phyloP scores from a whole-genome alignment of 2,329 filamentous ascomycete species.

The Fusarium sp. region DNA sequence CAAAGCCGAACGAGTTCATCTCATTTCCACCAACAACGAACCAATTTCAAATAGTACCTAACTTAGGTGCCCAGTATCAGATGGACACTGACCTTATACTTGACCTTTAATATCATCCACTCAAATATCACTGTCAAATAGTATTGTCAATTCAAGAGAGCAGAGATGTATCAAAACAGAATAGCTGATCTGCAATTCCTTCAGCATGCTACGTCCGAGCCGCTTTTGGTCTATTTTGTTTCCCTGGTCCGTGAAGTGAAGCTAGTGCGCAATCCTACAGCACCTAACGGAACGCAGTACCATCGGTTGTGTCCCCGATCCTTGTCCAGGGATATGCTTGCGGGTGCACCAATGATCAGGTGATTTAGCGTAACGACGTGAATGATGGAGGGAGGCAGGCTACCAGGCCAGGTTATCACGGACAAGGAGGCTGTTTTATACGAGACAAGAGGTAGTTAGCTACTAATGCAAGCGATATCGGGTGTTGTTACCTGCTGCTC shows the following conservation, averaged over 20 bases:
- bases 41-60: background rate
- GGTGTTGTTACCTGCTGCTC: background rate
- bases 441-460: too few species aligned
- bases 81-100: background rate
- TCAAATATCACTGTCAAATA: too few species aligned
- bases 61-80: too few species aligned
- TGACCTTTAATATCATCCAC: background rate
- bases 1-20: conserved; percentile 29
- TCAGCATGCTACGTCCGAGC: conserved; percentile 26
- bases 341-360: conserved; percentile 44
- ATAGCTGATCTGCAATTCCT: conserved; percentile 27
- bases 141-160: background rate
- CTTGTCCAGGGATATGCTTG: conserved; percentile 42
- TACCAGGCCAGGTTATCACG: background rate
- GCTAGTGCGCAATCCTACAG: conserved; percentile 39
- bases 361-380: conserved; percentile 45
- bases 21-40: conserved; percentile 32
- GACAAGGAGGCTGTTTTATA: background rate
- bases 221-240: conserved; percentile 35
- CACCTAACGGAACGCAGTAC: conserved; percentile 44
- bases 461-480: background rate
- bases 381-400: conserved; percentile 7
- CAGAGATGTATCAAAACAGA: conserved; percentile 14
- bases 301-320: conserved; percentile 46
- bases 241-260: conserved; percentile 17